These are phyloP conservation scores for Pistacia integerrima DNA, from an alignment of 345 rosid genomes.

Conservation along the genomic window DNA sequence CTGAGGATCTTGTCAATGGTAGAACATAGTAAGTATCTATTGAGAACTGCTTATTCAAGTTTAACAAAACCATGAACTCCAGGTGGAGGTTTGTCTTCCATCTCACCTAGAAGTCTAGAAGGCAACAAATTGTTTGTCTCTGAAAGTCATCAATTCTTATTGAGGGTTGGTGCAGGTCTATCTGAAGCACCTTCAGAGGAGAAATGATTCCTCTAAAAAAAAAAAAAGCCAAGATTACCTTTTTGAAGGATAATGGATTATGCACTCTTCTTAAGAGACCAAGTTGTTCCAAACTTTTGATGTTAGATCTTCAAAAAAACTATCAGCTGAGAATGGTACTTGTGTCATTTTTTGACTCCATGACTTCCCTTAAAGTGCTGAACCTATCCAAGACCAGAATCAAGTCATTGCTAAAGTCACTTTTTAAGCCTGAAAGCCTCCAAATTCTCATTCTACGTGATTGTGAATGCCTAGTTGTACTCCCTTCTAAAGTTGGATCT, in stretches of 20 bases:
- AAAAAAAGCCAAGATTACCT: constrained; percentile 11
- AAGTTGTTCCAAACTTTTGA: constrained; percentile 12
- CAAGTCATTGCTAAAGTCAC: constrained; percentile 20
- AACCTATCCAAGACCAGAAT: constrained; percentile 26
- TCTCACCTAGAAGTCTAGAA: background rate
- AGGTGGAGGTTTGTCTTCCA: constrained; percentile 3
- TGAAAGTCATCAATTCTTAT: background rate
- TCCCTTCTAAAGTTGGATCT: constrained; percentile 21
- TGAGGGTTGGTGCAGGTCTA: constrained; percentile 15
- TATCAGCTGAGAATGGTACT: constrained; percentile 22
- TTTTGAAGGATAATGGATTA: constrained; percentile 20
- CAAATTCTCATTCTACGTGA: constrained; percentile 14
- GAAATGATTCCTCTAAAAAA: too few species aligned
- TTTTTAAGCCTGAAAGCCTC: constrained; percentile 15
- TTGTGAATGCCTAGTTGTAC: constrained; percentile 22
- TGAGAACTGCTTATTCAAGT: background rate
- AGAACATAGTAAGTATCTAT: constrained; percentile 3
- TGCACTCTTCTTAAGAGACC: constrained; percentile 19
- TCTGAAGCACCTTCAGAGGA: constrained; percentile 6
- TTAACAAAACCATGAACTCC: background rate
- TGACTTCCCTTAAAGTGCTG: constrained; percentile 23
- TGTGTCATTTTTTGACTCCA: constrained; percentile 17
- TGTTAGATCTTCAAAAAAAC: constrained; percentile 20
- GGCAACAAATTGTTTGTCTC: background rate
- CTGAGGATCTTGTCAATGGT: background rate